Evolutionary conservation across 2,329 filamentous ascomycete species (phyloP).

Genomic region (Fusarium sp.): DNA sequence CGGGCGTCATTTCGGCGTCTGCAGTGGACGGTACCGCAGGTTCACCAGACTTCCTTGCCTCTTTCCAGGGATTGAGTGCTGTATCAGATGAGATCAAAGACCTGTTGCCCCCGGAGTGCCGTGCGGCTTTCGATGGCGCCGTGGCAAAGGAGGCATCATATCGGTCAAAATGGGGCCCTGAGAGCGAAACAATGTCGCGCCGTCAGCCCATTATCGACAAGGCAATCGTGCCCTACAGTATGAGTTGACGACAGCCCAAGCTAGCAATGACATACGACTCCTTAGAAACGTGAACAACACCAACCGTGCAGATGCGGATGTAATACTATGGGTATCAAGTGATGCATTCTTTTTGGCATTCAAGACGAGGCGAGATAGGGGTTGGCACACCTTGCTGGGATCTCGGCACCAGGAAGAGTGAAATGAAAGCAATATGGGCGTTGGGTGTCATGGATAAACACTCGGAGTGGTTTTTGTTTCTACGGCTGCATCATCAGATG

Average conservation of each 20-base stretch:
- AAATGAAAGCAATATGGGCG: conserved; percentile 26
- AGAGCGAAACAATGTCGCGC: conserved; percentile 66
- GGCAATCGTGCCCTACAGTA: conserved; percentile 69
- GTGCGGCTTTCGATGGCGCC: conserved; percentile 76
- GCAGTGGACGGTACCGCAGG: conserved; percentile 57
- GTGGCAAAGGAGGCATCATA: conserved; percentile 73
- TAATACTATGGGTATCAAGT: background rate
- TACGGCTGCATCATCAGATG: background rate
- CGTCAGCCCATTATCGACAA: conserved; percentile 69
- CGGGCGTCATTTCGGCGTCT: conserved; percentile 56
- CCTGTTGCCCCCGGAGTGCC: conserved; percentile 75
- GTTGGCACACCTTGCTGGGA: background rate
- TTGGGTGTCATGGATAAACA: conserved; percentile 34
- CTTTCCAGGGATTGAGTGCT: conserved; percentile 70
- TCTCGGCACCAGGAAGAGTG: background rate
- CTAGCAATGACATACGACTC: background rate
- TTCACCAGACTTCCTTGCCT: conserved; percentile 58
- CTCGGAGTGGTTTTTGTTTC: conserved; percentile 13
- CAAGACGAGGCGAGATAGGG: background rate
- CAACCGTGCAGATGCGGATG: background rate
- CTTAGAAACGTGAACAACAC: background rate
- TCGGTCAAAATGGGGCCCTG: conserved; percentile 79
- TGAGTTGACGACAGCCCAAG: conserved; percentile 43
- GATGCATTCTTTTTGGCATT: conserved; percentile 8
- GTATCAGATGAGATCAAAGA: conserved; percentile 73